Conservation (phyloP, 202 grass and related monocot species). For the Carex sylvatica region DNA sequence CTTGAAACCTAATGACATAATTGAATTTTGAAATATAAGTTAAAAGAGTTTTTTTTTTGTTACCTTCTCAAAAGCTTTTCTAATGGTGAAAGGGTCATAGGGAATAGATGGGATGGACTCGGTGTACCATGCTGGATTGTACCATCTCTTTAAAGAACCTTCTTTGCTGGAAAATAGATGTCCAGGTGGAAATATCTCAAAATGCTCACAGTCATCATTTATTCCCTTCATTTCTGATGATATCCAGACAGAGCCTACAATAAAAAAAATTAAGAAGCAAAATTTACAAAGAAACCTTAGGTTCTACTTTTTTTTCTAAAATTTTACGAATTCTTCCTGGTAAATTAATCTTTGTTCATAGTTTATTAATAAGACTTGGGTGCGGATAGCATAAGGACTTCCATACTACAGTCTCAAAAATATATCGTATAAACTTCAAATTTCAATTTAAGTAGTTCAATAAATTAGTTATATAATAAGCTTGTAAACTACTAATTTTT, state of each 20-base stretch:
- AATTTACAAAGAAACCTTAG: no score
- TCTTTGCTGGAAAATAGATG: conserved; percentile 66
- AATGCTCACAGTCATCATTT: conserved; percentile 81
- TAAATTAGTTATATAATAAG: no score
- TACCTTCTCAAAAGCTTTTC: conserved; percentile 76
- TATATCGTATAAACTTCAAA: no score
- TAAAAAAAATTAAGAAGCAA: not conserved
- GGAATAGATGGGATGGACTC: conserved; percentile 43
- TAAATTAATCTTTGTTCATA: no score
- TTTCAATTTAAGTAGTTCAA: no score
- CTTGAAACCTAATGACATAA: not conserved
- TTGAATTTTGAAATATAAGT: not conserved
- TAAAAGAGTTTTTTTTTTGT: not conserved
- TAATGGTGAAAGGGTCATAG: conserved; percentile 46
- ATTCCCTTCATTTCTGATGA: conserved; percentile 87
- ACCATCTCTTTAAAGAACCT: conserved; percentile 60
- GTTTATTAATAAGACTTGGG: no score
- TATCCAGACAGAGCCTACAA: conserved; percentile 73
- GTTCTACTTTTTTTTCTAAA: no score
- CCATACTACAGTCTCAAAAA: no score
- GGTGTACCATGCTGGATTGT: conserved; percentile 66
- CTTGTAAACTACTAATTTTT: no score
- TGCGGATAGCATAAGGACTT: no score
- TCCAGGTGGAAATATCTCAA: conserved; percentile 76
- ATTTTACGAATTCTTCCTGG: not conserved